Evolutionary conservation across 306 rosid genomes (phyloP).

Genomic region (Arachis stenosperma): DNA sequence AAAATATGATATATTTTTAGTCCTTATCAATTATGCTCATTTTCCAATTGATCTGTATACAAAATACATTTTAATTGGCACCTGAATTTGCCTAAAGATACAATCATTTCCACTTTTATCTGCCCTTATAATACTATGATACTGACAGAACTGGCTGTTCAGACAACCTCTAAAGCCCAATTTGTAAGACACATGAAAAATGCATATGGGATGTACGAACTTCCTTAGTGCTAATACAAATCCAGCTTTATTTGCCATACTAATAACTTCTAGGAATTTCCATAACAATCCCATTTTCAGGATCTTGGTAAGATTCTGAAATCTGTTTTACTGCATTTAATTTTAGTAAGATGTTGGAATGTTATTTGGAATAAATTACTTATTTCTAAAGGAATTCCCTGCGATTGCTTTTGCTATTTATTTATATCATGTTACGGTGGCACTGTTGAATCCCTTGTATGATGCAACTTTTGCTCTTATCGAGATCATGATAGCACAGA

Average conservation of each 20-base stretch:
- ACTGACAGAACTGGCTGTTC: background rate
- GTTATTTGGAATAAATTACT: background rate
- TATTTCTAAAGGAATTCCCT: background rate
- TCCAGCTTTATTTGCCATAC: background rate
- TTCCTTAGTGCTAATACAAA: background rate
- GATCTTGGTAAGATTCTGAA: background rate
- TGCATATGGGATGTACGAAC: background rate
- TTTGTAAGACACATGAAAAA: background rate
- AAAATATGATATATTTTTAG: too few species aligned
- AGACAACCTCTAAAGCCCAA: background rate
- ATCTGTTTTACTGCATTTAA: background rate
- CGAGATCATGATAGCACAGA: background rate
- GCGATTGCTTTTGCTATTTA: background rate
- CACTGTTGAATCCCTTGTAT: background rate
- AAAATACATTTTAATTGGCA: too few species aligned
- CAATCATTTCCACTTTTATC: background rate
- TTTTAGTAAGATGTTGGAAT: constrained; percentile 15
- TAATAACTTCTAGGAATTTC: background rate
- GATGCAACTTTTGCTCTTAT: background rate
- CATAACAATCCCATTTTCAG: too few species aligned
- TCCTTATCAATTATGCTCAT: background rate
- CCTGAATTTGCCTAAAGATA: too few species aligned
- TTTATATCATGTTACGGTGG: background rate
- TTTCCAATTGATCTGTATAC: background rate
- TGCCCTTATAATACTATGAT: background rate